Evolutionary conservation across 176 grass and related monocot genomes (phyloP), one percentile per base, ranked within the genome.

Genomic region (Urochloa ruziziensis): DNA sequence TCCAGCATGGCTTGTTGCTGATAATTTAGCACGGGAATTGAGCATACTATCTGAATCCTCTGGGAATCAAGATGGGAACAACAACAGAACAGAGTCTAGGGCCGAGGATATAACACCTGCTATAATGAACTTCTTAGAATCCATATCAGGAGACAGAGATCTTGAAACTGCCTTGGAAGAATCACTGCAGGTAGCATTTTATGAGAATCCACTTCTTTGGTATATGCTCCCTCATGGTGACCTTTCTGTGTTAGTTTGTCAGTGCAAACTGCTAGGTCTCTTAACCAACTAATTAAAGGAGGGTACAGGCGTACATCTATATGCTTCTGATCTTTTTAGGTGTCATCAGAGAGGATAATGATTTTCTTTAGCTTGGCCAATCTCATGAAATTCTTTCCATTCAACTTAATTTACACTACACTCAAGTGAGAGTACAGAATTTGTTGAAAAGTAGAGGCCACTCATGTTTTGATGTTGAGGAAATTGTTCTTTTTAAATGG

Each of bases 1-100:
- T 67, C 96, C 96, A 71, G 83, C 93, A 68, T 99, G 93, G 96
- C 96, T 99, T 84, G 87, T 96, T 27, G 93, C 93, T 25, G 91
- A 99, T 57, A 93, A 96, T 81, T 79, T 95, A 60, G 79, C 87
- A 43, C 84, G 69, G 49, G 91, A 91, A 85, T 79, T 90, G 49
- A 91, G 52, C 73, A 89, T 92, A 80, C 56, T 87, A n/a, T 58
- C 81, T 64, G 93, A 94, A 89, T 48, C 87, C 84, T 92, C 93
- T 82, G 73, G 37, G 74, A 86, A 73, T 62, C 82, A 84, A 52
- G 77, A 79, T 33, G 87, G 80, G 34, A 91, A 80, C 70, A 85
- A 21, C 65, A 80, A 72, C 37, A 59, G 32, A 37, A 71, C 73
- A 10, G 80, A 83, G 56, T 56, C 52, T 37, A 73, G 78, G 27